These are phyloP conservation scores for Cladosporium cucumerinum DNA, from an alignment of 2,329 filamentous ascomycete species.

Conservation along the genomic window DNA sequence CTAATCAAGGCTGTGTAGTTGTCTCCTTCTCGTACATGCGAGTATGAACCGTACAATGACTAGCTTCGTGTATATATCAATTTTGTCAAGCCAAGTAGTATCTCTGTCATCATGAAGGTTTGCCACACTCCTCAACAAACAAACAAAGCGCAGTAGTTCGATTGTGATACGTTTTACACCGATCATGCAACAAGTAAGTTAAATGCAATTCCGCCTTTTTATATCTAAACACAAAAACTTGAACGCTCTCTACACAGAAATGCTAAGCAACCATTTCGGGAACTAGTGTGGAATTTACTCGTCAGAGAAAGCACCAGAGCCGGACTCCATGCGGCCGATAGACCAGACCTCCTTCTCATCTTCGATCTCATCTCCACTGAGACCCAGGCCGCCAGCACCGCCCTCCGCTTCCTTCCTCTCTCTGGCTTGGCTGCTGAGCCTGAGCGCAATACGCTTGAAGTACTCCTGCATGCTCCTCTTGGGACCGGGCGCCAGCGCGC, in stretches of 20 bases:
- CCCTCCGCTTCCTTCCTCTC: constrained; percentile 91
- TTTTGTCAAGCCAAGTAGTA: background rate
- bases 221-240: background rate
- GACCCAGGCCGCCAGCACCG: constrained; percentile 76
- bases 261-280: background rate
- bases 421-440: constrained; percentile 79
- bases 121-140: background rate
- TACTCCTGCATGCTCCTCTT: constrained; percentile 95
- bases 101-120: background rate
- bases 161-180: background rate
- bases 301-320: constrained; percentile 44
- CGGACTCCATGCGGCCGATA: constrained; percentile 83
- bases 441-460: constrained; percentile 86
- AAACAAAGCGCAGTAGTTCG: background rate
- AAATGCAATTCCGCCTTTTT: constrained; percentile 2
- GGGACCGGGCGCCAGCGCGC: constrained; percentile 64
- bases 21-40: background rate
- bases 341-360: constrained; percentile 96
- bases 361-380: constrained; percentile 87
- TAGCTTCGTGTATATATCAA: background rate
- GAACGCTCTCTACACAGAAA: background rate
- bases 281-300: background rate
- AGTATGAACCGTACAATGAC: background rate
- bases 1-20: background rate
- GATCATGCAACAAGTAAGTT: background rate